phyloP scores from a whole-genome alignment of 768 basidiomycete genomes.

The Leccinum fibrillosum region DNA sequence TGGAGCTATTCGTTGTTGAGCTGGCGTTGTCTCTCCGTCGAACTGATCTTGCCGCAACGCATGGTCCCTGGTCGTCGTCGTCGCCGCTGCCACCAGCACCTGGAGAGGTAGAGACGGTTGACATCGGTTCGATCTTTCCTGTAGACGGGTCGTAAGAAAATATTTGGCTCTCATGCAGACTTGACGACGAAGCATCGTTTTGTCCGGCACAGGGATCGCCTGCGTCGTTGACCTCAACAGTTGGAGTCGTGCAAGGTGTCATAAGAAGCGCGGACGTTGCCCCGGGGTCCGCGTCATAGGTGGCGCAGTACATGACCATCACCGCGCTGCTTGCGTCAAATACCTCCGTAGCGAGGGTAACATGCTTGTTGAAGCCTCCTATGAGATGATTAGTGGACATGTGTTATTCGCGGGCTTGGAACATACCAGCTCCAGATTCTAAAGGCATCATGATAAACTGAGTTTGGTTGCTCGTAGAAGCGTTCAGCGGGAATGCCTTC shows the following conservation, averaged over 20 bases:
- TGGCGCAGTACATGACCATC: conserved; percentile 52
- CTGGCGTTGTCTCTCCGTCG: conserved; percentile 9
- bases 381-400: conserved; percentile 3
- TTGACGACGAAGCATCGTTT: conserved; percentile 5
- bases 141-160: conserved; percentile 54
- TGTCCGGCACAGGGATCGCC: conserved; percentile 9
- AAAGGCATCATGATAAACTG: conserved; percentile 39
- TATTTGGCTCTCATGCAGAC: conserved; percentile 46
- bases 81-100: conserved; percentile 9
- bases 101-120: conserved; percentile 33
- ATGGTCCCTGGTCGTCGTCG: not conserved
- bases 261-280: conserved; percentile 49
- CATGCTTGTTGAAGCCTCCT: conserved; percentile 25
- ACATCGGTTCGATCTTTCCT: conserved; percentile 54
- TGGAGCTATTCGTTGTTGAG: conserved; percentile 7
- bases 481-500: conserved; percentile 42
- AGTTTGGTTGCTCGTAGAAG: conserved; percentile 46
- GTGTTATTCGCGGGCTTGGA: not conserved
- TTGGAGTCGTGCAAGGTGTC: conserved; percentile 36
- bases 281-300: conserved; percentile 53
- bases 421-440: conserved; percentile 15
- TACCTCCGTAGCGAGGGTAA: conserved; percentile 44
- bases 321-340: conserved; percentile 36
- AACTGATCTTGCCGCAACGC: conserved; percentile 6
- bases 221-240: not conserved